phyloP scores from a whole-genome alignment of 2,329 filamentous ascomycete species.

The Cladosporium sp. region DNA sequence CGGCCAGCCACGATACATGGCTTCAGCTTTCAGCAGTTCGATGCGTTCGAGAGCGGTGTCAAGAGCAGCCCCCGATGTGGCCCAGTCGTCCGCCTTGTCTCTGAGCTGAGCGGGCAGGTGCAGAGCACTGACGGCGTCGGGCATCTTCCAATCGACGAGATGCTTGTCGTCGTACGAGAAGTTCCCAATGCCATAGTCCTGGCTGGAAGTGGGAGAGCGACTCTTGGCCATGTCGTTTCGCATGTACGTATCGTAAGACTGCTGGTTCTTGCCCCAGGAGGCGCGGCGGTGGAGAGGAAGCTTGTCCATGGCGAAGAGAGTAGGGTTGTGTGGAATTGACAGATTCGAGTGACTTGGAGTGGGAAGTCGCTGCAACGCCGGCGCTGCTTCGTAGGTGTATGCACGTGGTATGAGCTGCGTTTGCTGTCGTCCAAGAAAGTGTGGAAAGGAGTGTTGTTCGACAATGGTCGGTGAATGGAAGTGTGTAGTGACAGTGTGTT shows the following conservation, averaged over 20 bases:
- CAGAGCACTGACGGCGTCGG: conserved; percentile 36
- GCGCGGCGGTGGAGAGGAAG: conserved; percentile 32
- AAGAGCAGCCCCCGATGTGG: conserved; percentile 48
- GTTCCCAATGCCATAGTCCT: conserved; percentile 32
- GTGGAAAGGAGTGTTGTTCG: conserved; percentile 8
- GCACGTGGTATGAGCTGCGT: neutral
- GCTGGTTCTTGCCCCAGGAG: conserved; percentile 30
- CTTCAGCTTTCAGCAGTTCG: conserved; percentile 35
- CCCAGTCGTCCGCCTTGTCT: conserved; percentile 39
- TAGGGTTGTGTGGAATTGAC: neutral
- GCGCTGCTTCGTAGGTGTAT: conserved; percentile 10
- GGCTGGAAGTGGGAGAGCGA: conserved; percentile 22
- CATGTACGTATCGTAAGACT: conserved; percentile 28
- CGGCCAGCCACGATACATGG: conserved; percentile 35
- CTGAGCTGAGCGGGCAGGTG: conserved; percentile 40
- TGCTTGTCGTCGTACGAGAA: conserved; percentile 40
- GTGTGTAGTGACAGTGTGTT: neutral
- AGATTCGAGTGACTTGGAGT: neutral
- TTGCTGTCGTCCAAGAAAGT: conserved; percentile 6
- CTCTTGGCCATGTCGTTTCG: conserved; percentile 26
- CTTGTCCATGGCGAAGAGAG: conserved; percentile 10
- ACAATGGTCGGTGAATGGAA: neutral
- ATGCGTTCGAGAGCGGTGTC: conserved; percentile 43
- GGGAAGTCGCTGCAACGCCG: conserved; percentile 9
- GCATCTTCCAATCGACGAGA: conserved; percentile 41